Evolutionary conservation across 1,139 yeast species (phyloP).

Genomic region (Saccharomyces pastorianus): DNA sequence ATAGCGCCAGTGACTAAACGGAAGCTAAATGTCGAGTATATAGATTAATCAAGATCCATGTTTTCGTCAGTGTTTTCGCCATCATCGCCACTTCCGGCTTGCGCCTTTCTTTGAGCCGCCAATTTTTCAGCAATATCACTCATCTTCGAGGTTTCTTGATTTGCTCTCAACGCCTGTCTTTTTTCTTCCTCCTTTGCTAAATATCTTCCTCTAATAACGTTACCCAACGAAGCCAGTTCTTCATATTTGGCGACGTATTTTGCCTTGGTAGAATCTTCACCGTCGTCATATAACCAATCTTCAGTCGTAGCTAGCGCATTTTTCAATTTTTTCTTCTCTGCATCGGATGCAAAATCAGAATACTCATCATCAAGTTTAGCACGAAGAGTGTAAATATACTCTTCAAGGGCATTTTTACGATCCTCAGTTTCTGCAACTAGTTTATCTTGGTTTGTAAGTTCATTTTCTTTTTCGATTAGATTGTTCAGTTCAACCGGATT

Average conservation of each 20-base stretch:
- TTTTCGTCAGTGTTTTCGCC: slow-evolving; percentile 21
- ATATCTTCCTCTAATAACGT: slow-evolving; percentile 92
- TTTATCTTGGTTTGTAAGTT: slow-evolving; percentile 83
- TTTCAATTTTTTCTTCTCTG: slow-evolving; percentile 74
- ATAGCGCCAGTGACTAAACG: background rate
- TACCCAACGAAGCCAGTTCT: slow-evolving; percentile 91
- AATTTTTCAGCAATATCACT: slow-evolving; percentile 87
- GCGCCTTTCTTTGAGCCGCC: slow-evolving; percentile 65
- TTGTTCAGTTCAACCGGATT: slow-evolving; percentile 49
- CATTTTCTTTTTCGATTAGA: slow-evolving; percentile 72
- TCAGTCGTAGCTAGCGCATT: slow-evolving; percentile 77
- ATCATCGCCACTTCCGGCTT: slow-evolving; percentile 32
- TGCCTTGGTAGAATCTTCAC: slow-evolving; percentile 93
- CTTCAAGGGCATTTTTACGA: slow-evolving; percentile 96
- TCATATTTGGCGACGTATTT: slow-evolving; percentile 96
- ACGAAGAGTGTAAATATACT: slow-evolving; percentile 94
- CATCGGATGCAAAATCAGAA: slow-evolving; percentile 79
- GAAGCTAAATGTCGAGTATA: background rate
- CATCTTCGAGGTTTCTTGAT: slow-evolving; percentile 80
- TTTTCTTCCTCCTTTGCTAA: slow-evolving; percentile 91
- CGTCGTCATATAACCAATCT: slow-evolving; percentile 97
- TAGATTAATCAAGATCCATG: slow-evolving; percentile 5
- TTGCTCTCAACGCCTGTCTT: slow-evolving; percentile 78
- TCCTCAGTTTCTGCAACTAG: slow-evolving; percentile 98
- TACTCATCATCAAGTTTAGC: slow-evolving; percentile 93